These are phyloP conservation scores for Fraxinus angustifolia DNA, from an alignment of 305 asterid species.

Conservation along the genomic window DNA sequence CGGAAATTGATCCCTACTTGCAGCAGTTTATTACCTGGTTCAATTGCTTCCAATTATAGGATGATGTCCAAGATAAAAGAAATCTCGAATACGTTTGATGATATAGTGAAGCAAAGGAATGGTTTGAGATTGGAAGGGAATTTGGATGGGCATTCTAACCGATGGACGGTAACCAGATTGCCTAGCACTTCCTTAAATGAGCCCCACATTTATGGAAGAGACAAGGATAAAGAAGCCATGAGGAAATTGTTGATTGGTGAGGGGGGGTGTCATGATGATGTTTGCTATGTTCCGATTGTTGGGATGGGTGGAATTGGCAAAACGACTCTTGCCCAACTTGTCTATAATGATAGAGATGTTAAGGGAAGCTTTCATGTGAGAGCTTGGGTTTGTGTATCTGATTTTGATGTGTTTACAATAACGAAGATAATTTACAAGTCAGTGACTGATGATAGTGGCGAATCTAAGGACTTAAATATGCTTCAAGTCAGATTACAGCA, in stretches of 20 bases:
- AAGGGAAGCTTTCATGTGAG: constrained; percentile 34
- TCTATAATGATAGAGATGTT: constrained; percentile 38
- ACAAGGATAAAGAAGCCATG: constrained; percentile 44
- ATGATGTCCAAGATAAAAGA: constrained; percentile 42
- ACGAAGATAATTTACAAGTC: constrained; percentile 44
- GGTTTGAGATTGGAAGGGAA: constrained; percentile 33
- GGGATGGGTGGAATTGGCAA: constrained; percentile 62
- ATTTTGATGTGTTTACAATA: constrained; percentile 41
- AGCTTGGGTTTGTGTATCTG: constrained; percentile 59
- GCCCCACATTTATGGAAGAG: constrained; percentile 52
- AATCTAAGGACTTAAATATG: constrained; percentile 39
- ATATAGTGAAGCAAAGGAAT: constrained; percentile 27
- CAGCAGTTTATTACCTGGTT: constrained; percentile 33
- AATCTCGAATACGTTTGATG: constrained; percentile 31
- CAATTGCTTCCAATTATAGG: constrained; percentile 31
- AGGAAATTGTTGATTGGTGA: constrained; percentile 31
- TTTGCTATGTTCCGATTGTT: constrained; percentile 42
- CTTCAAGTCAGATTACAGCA: constrained; percentile 47
- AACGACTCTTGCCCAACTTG: constrained; percentile 56
- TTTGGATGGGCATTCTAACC: constrained; percentile 21
- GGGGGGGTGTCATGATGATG: constrained; percentile 20
- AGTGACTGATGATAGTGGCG: constrained; percentile 29
- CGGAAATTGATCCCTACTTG: constrained; percentile 42
- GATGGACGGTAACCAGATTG: constrained; percentile 20
- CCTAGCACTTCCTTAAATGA: constrained; percentile 46